Evolutionary conservation across 345 rosid species (phyloP).

Genomic region (Brassica carinata): DNA sequence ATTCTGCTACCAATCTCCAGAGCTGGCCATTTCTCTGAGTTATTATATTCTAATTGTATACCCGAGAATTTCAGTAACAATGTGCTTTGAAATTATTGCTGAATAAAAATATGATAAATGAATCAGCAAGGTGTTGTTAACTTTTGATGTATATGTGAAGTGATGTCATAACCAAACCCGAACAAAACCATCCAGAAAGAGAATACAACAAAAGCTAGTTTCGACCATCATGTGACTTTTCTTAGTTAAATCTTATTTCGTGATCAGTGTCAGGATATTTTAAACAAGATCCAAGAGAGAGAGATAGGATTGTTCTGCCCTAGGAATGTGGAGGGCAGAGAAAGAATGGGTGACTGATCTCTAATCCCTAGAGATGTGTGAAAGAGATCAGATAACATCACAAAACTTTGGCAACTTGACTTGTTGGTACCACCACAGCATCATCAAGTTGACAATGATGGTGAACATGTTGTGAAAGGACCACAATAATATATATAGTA

Average conservation of each 20-base stretch:
- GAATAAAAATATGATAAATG: not conserved
- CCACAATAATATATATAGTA: no score
- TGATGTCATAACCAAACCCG: slow-evolving; percentile 6
- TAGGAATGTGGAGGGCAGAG: slow-evolving; percentile 9
- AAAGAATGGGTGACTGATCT: slow-evolving; percentile 18
- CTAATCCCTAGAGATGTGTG: slow-evolving; percentile 7
- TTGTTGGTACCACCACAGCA: slow-evolving; percentile 18
- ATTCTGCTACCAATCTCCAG: slow-evolving; percentile 37
- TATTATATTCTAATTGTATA: slow-evolving; percentile 24
- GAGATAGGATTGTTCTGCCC: not conserved
- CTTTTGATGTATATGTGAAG: not conserved
- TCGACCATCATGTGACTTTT: not conserved
- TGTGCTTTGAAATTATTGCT: no score
- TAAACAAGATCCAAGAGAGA: not conserved
- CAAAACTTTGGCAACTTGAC: slow-evolving; percentile 9
- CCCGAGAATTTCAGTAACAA: not conserved
- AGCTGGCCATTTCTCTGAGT: not conserved
- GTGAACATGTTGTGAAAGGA: slow-evolving; percentile 16
- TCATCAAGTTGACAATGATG: slow-evolving; percentile 25
- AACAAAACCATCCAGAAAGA: no score
- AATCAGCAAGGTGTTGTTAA: not conserved
- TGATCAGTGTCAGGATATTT: not conserved
- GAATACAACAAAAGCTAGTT: not conserved
- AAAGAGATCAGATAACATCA: not conserved
- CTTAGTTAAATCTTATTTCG: no score